Conservation (phyloP, 352 stramenopile genomes). For the Pythium aquatile region DNA sequence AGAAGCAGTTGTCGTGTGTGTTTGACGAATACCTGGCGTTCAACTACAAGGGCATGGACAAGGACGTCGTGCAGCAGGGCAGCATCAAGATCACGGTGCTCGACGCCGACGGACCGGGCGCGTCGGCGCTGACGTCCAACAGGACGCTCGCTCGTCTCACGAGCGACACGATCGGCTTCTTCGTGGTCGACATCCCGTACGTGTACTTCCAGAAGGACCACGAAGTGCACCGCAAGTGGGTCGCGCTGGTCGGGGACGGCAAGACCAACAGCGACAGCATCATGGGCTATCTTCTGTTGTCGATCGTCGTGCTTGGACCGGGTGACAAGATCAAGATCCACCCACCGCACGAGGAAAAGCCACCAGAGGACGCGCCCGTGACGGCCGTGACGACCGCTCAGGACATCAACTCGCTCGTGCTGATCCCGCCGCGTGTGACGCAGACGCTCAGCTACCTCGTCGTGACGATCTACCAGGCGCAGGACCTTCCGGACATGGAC, state of each 20-base stretch:
- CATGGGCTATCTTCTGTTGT: conserved; percentile 89
- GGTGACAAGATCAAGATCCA: conserved; percentile 78
- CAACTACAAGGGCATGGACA: conserved; percentile 79
- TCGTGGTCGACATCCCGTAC: conserved; percentile 81
- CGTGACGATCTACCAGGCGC: conserved; percentile 68
- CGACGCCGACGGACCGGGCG: conserved; percentile 60
- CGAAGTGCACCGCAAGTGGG: conserved; percentile 88
- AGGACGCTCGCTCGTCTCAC: conserved; percentile 32
- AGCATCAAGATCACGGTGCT: conserved; percentile 83
- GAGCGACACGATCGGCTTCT: conserved; percentile 87
- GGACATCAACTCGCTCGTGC: conserved; percentile 77
- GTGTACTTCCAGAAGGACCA: conserved; percentile 86
- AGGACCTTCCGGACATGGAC: conserved; percentile 87
- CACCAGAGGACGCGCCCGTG: conserved; percentile 29
- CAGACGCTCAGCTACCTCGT: conserved; percentile 77
- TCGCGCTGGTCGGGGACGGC: conserved; percentile 75
- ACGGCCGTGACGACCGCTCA: conserved; percentile 26
- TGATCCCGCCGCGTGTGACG: conserved; percentile 75
- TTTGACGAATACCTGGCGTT: conserved; percentile 92
- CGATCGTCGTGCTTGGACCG: conserved; percentile 83
- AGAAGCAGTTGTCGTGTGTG: conserved; percentile 82
- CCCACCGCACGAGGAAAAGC: conserved; percentile 41
- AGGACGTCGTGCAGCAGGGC: conserved; percentile 66
- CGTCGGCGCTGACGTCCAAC: conserved; percentile 23
- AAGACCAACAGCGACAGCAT: conserved; percentile 82